phyloP scores from a whole-genome alignment of 257 asterid genomes.

The Voacanga thouarsii region DNA sequence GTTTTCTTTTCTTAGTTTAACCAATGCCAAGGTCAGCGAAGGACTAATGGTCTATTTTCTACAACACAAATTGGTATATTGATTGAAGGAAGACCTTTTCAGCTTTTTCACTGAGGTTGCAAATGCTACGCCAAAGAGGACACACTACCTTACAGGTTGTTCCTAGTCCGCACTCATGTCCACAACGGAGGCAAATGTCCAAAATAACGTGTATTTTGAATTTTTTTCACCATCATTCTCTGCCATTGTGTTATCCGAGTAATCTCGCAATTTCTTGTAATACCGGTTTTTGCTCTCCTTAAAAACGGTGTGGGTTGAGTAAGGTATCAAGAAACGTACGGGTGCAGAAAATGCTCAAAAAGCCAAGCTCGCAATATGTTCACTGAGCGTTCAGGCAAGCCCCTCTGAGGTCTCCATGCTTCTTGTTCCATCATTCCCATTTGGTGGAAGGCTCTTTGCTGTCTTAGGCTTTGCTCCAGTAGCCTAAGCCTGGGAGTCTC shows the following conservation, averaged over 20 bases:
- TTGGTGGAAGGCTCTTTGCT: slow-evolving; percentile 82
- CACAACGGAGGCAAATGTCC: slow-evolving; percentile 22
- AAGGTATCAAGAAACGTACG: slow-evolving; percentile 51
- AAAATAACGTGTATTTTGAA: too few relatives aligned
- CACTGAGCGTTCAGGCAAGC: slow-evolving; percentile 94
- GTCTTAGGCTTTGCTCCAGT: slow-evolving; percentile 79
- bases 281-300: not conserved
- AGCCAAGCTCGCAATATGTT: slow-evolving; percentile 96
- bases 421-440: slow-evolving; percentile 99
- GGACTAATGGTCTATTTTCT: not conserved
- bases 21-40: slow-evolving; percentile 20
- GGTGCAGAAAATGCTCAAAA: slow-evolving; percentile 94
- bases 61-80: not conserved
- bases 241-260: not conserved
- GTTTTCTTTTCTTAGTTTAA: slow-evolving; percentile 14
- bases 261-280: not conserved
- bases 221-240: not conserved
- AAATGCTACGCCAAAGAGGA: slow-evolving; percentile 22
- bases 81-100: slow-evolving; percentile 24
- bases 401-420: slow-evolving; percentile 97
- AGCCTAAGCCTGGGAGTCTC: slow-evolving; percentile 88
- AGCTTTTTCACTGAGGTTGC: slow-evolving; percentile 32
- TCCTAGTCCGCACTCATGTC: slow-evolving; percentile 23
- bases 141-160: slow-evolving; percentile 30
- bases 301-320: too few relatives aligned